Conservation (phyloP, 2,329 filamentous ascomycete genomes). For the Dactylellina cionopaga region DNA sequence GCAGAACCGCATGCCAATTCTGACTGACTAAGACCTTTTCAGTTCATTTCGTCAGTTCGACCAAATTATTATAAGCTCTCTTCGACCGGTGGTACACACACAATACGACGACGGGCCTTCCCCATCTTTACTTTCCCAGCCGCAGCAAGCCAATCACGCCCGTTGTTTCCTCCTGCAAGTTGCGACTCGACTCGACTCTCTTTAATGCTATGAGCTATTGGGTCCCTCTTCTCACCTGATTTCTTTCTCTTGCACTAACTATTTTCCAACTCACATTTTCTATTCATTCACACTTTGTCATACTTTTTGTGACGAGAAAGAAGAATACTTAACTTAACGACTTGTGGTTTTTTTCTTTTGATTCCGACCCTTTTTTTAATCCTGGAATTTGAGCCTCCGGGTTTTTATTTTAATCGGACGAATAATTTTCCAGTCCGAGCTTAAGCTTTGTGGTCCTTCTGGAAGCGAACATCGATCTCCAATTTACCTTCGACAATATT, state of each 20-base stretch:
- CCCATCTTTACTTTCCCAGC: background rate
- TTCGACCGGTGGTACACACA: background rate
- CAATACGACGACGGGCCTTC: background rate
- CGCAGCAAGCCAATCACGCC: constrained; percentile 39
- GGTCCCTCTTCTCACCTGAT: constrained; percentile 44
- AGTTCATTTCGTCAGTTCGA: too few species aligned
- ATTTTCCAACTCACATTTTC: too few species aligned
- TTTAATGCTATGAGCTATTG: constrained; percentile 31
- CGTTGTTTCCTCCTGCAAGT: constrained; percentile 17
- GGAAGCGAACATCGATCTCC: constrained; percentile 52
- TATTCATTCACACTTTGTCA: too few species aligned
- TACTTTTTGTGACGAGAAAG: too few species aligned
- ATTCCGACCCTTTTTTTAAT: background rate
- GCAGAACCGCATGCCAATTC: constrained; percentile 33
- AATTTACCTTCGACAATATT: too few species aligned
- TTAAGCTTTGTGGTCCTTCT: constrained; percentile 52
- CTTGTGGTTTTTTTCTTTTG: constrained; percentile 5
- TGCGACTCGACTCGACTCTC: too few species aligned
- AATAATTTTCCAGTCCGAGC: constrained; percentile 42
- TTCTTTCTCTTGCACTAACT: constrained; percentile 13
- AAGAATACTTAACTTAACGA: too few species aligned
- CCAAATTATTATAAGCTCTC: too few species aligned
- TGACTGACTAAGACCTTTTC: constrained; percentile 23
- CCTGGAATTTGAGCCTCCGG: background rate
- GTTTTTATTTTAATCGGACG: constrained; percentile 25